Percentiles rank a stretch among this genome's conserved stretches.
Evolutionary conservation across 805 yeast species (phyloP).

Genomic region (Candida alai): DNA sequence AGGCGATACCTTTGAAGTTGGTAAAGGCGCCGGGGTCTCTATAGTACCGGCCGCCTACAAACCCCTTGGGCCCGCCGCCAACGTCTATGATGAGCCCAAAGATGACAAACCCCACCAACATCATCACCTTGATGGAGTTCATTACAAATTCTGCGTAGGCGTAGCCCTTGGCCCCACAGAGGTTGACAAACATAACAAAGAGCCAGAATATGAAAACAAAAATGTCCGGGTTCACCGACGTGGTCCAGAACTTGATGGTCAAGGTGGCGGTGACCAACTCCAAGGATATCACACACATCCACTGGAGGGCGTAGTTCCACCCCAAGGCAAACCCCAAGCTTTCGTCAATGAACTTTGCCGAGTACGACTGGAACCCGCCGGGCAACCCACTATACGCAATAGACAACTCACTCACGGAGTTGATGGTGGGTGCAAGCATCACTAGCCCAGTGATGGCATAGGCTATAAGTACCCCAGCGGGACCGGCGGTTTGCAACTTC

Average conservation of each 20-base stretch:
- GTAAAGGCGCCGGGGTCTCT: slow-evolving; percentile 37
- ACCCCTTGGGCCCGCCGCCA: slow-evolving; percentile 34
- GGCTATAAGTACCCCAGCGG: slow-evolving; percentile 30
- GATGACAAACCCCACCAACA: slow-evolving; percentile 36
- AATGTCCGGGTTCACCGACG: slow-evolving; percentile 48
- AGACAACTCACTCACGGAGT: slow-evolving; percentile 47
- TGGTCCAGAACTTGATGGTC: slow-evolving; percentile 56
- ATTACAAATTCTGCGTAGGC: slow-evolving; percentile 40
- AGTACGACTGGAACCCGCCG: slow-evolving; percentile 62
- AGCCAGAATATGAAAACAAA: slow-evolving; percentile 51
- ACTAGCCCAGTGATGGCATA: slow-evolving; percentile 31
- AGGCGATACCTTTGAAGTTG: slow-evolving; percentile 36
- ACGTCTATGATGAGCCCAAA: slow-evolving; percentile 37
- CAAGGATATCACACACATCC: slow-evolving; percentile 59
- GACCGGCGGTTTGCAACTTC: slow-evolving; percentile 34
- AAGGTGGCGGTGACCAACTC: slow-evolving; percentile 63
- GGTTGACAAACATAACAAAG: slow-evolving; percentile 42
- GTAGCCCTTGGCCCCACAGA: slow-evolving; percentile 44
- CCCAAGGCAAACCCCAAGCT: slow-evolving; percentile 36
- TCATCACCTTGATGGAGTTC: slow-evolving; percentile 32
- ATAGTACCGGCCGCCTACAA: slow-evolving; percentile 40
- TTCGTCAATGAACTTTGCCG: slow-evolving; percentile 38
- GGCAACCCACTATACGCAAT: slow-evolving; percentile 52
- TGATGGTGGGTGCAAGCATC: slow-evolving; percentile 32
- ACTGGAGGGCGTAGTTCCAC: slow-evolving; percentile 52